These are phyloP conservation scores for Fraxinus xanthoxyloides DNA, from an alignment of 305 asterid genomes.

Conservation along the genomic window DNA sequence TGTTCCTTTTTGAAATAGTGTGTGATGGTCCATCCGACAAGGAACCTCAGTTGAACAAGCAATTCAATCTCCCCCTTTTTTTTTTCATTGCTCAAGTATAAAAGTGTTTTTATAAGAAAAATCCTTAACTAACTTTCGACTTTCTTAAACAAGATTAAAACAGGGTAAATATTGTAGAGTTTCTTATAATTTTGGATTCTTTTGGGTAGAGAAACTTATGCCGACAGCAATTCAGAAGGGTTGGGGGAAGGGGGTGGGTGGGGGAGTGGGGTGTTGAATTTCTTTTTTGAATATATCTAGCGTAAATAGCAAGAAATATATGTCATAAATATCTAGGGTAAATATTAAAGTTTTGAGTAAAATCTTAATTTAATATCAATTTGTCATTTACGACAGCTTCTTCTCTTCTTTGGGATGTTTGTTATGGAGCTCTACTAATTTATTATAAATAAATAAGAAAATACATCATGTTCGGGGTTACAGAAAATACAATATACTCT, in stretches of 20 bases:
- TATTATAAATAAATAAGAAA: background rate
- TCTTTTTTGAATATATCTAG: background rate
- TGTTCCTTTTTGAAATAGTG: slow-evolving; percentile 20
- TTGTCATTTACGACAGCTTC: background rate
- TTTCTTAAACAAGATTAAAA: slow-evolving; percentile 27
- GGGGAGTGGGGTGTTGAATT: background rate
- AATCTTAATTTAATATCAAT: background rate
- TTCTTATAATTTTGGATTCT: background rate
- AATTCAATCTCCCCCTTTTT: slow-evolving; percentile 25
- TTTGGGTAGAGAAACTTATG: slow-evolving; percentile 29
- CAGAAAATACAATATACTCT: background rate
- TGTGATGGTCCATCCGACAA: slow-evolving; percentile 54
- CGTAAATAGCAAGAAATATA: background rate
- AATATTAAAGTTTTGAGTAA: background rate
- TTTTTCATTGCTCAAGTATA: background rate
- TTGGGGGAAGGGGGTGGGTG: background rate
- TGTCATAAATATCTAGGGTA: background rate
- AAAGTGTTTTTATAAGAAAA: slow-evolving; percentile 13
- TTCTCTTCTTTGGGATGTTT: background rate
- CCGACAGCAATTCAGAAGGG: slow-evolving; percentile 34
- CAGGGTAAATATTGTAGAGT: background rate
- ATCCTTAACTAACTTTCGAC: slow-evolving; percentile 40
- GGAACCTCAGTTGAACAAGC: slow-evolving; percentile 53
- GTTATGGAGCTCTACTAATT: background rate
- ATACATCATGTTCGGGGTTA: background rate